phyloP scores from a whole-genome alignment of 2,329 filamentous ascomycete species.

The Bertia moriformis region DNA sequence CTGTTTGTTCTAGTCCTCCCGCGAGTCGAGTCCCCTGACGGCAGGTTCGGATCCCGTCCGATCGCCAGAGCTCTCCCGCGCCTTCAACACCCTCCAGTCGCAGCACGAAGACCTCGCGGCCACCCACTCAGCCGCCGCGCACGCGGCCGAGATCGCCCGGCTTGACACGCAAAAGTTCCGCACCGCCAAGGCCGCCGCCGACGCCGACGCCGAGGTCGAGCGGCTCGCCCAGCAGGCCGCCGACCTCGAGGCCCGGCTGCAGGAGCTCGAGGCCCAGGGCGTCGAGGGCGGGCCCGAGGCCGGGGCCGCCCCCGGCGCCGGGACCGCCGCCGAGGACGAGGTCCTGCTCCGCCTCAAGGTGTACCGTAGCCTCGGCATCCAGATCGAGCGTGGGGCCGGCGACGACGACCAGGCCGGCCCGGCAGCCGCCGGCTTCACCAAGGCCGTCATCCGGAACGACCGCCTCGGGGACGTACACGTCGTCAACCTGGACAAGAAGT shows the following conservation, averaged over 20 bases:
- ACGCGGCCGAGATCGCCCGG: constrained; percentile 71
- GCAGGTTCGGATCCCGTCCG: constrained; percentile 12
- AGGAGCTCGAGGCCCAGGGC: constrained; percentile 75
- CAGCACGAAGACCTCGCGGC: constrained; percentile 66
- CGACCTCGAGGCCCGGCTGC: constrained; percentile 59
- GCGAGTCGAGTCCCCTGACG: constrained; percentile 7
- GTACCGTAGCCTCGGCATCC: constrained; percentile 80
- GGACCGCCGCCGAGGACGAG: constrained; percentile 43
- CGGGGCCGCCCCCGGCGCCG: constrained; percentile 13
- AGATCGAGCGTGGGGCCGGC: constrained; percentile 45
- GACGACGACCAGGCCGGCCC: constrained; percentile 22
- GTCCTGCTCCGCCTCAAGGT: constrained; percentile 69
- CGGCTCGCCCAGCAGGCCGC: constrained; percentile 67
- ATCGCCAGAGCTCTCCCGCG: constrained; percentile 48
- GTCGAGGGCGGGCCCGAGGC: constrained; percentile 49
- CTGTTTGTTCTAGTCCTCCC: constrained; percentile 9
- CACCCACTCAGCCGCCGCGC: constrained; percentile 62
- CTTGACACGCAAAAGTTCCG: constrained; percentile 91
- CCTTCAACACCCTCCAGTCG: constrained; percentile 57
- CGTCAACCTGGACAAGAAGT: constrained; percentile 84
- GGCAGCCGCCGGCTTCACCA: constrained; percentile 62
- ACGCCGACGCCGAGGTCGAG: constrained; percentile 90
- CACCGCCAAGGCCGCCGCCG: constrained; percentile 73
- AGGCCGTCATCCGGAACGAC: constrained; percentile 73
- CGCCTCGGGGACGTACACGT: constrained; percentile 85